Percentiles rank a stretch among this genome's conserved stretches.
Conservation (phyloP, 1,284 basidiomycete genomes). For the Meira nashicola region DNA sequence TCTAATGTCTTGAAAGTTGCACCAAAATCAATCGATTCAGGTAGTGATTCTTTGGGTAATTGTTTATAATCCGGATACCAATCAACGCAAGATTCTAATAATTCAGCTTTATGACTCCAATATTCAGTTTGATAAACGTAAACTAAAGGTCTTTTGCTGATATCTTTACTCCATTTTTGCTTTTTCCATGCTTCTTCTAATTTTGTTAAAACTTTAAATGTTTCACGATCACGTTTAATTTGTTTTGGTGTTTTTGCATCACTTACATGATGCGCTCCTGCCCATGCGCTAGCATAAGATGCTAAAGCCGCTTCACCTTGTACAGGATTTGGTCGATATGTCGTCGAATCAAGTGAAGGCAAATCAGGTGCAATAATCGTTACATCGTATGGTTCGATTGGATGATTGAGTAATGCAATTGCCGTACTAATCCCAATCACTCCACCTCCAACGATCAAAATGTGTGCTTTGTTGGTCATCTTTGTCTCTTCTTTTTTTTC, state of each 20-base stretch:
- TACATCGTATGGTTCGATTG: conserved; percentile 1
- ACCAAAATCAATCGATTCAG: conserved; percentile 17
- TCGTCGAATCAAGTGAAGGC: not conserved
- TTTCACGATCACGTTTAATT: conserved; percentile 1
- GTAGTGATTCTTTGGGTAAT: conserved; percentile 9
- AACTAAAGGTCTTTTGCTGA: not conserved
- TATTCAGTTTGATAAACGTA: conserved; percentile 30
- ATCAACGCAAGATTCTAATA: conserved; percentile 14
- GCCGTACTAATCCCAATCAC: conserved; percentile 13
- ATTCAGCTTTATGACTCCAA: conserved; percentile 12
- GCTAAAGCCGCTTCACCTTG: not conserved
- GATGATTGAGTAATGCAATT: conserved; percentile 13
- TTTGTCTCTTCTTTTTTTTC: too few species aligned
- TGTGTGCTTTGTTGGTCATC: not conserved
- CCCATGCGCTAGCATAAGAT: conserved; percentile 15
- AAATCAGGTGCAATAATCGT: conserved; percentile 10
- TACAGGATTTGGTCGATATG: not conserved
- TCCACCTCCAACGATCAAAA: conserved; percentile 14
- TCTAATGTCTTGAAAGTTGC: conserved; percentile 34
- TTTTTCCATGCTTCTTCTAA: not conserved
- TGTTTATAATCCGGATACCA: conserved; percentile 39
- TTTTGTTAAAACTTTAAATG: conserved; percentile 12
- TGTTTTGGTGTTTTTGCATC: conserved; percentile 8
- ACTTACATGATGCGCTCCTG: conserved; percentile 18
- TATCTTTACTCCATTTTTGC: not conserved